These are phyloP conservation scores for Leccinum subgranulosum DNA, from an alignment of 768 basidiomycete species.

Conservation along the genomic window DNA sequence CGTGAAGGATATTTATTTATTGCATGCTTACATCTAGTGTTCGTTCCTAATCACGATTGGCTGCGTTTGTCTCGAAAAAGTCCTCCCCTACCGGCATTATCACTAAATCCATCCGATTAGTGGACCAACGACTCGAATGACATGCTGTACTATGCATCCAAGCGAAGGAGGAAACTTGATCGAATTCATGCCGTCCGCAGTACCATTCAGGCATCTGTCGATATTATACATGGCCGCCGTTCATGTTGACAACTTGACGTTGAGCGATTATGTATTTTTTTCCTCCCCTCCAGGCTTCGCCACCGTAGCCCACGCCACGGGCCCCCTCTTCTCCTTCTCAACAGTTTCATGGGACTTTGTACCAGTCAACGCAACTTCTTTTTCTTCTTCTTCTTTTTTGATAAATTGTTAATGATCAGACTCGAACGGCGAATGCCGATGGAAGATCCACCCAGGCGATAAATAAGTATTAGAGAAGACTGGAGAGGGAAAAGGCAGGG, in stretches of 20 bases:
- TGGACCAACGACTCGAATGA: no score
- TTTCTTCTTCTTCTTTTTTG: neutral
- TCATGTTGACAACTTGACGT: slow-evolving; percentile 17
- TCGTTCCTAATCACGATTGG: neutral
- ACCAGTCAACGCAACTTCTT: neutral
- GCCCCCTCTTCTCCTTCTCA: no score
- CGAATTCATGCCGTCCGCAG: neutral
- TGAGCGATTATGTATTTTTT: neutral
- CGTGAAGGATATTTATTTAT: neutral
- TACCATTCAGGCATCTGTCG: no score
- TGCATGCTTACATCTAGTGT: neutral
- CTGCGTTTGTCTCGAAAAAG: neutral
- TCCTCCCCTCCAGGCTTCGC: no score
- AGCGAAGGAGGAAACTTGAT: neutral
- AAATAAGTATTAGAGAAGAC: no score
- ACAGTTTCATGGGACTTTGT: no score
- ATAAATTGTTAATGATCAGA: neutral
- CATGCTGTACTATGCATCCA: no score
- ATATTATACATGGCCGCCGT: slow-evolving; percentile 12
- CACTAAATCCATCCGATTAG: neutral
- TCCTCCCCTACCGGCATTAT: neutral
- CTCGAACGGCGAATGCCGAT: no score
- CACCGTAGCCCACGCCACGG: no score
- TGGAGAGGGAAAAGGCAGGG: no score
- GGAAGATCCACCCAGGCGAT: no score